Percentiles rank a stretch among this genome's conserved stretches.
phyloP scores from a whole-genome alignment of 805 yeast genomes.

The Wickerhamiella vanderwaltii region DNA sequence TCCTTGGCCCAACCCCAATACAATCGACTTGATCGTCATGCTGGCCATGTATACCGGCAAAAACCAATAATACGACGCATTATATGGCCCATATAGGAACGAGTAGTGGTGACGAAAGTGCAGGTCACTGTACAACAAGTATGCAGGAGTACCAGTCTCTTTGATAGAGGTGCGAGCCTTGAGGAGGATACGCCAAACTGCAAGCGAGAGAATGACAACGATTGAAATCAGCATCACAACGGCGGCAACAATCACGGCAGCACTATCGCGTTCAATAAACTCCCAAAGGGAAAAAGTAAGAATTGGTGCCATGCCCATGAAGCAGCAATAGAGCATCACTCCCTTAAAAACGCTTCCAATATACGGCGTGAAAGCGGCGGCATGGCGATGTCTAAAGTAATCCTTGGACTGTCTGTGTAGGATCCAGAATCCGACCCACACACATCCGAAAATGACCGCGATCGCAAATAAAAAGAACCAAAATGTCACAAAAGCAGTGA shows the following conservation, averaged over 20 bases:
- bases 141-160: constrained; percentile 70
- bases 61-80: constrained; percentile 74
- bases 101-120: constrained; percentile 67
- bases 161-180: constrained; percentile 53
- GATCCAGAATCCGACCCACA: constrained; percentile 36
- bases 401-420: constrained; percentile 6
- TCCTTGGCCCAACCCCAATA: constrained; percentile 66
- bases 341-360: constrained; percentile 73
- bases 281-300: constrained; percentile 77
- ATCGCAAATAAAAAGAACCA: constrained; percentile 63
- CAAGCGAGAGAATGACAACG: constrained; percentile 48
- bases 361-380: constrained; percentile 35
- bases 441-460: constrained; percentile 44
- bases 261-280: constrained; percentile 67
- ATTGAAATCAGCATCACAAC: constrained; percentile 55
- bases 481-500: constrained; percentile 81
- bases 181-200: constrained; percentile 48
- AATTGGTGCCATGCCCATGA: constrained; percentile 76
- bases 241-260: constrained; percentile 78
- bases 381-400: constrained; percentile 18
- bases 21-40: constrained; percentile 51
- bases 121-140: constrained; percentile 69
- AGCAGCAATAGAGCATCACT: constrained; percentile 60
- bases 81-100: constrained; percentile 79
- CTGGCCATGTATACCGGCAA: constrained; percentile 52